These are phyloP conservation scores for Clathrus columnatus DNA, from an alignment of 768 basidiomycete species.

Conservation along the genomic window DNA sequence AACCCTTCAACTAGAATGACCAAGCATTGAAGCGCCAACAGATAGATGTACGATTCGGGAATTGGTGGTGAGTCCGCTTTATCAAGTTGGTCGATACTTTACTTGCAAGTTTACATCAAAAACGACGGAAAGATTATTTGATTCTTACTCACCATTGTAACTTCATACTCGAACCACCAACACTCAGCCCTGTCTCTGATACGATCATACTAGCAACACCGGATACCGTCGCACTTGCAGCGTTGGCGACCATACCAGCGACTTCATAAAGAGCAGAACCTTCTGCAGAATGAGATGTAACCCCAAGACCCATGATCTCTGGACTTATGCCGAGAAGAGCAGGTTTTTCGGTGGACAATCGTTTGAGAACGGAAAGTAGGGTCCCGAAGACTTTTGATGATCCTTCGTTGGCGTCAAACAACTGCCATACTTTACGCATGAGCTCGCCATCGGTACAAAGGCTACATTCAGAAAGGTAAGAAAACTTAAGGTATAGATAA, in stretches of 20 bases:
- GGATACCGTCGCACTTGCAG: conserved; percentile 74
- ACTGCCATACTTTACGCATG: conserved; percentile 69
- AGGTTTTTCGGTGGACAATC: conserved; percentile 85
- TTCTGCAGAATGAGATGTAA: conserved; percentile 30
- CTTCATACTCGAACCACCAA: conserved; percentile 75
- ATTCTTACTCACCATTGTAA: conserved; percentile 65
- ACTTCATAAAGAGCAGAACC: conserved; percentile 45
- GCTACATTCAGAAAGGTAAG: conserved; percentile 26
- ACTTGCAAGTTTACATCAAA: conserved; percentile 8
- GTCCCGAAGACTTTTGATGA: conserved; percentile 45
- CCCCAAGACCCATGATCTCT: conserved; percentile 77
- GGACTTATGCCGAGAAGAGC: conserved; percentile 66
- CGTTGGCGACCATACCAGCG: conserved; percentile 77
- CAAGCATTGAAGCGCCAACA: conserved; percentile 84
- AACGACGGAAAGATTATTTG: conserved; percentile 3
- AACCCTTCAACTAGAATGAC: conserved; percentile 83
- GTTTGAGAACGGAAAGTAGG: conserved; percentile 75
- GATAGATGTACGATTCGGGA: conserved; percentile 89
- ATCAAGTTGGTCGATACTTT: conserved; percentile 94
- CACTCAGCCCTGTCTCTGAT: conserved; percentile 56
- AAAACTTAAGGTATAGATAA: conserved; percentile 2
- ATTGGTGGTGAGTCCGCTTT: conserved; percentile 92
- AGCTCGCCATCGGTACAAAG: conserved; percentile 75
- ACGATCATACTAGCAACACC: conserved; percentile 85
- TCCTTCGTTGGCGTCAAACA: conserved; percentile 55